phyloP scores from a whole-genome alignment of 768 basidiomycete species.

The Leucosporidium scottii region DNA sequence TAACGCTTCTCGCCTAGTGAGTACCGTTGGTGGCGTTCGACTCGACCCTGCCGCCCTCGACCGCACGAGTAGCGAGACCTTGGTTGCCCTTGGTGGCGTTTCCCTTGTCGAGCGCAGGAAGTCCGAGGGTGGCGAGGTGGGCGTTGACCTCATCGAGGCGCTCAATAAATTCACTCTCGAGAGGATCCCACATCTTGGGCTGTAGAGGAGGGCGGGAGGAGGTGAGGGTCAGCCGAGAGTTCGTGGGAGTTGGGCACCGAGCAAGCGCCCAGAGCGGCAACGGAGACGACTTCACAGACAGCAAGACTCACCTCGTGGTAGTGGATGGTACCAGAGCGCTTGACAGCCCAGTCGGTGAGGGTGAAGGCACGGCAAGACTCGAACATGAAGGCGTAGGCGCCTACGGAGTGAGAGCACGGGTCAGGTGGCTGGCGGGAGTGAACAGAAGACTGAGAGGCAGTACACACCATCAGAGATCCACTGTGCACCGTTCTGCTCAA shows the following conservation, averaged over 20 bases:
- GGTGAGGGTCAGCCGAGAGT: no score
- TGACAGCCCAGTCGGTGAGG: slow-evolving; percentile 59
- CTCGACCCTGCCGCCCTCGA: slow-evolving; percentile 22
- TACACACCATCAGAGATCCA: slow-evolving; percentile 20
- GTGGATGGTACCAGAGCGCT: slow-evolving; percentile 55
- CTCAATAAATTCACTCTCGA: slow-evolving; percentile 55
- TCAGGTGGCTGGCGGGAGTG: no score
- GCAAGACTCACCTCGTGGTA: slow-evolving; percentile 51
- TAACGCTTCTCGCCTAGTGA: not conserved
- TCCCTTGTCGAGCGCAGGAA: slow-evolving; percentile 18
- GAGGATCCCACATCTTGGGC: slow-evolving; percentile 55
- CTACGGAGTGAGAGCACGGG: no score
- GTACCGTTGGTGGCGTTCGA: not conserved
- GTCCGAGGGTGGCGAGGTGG: slow-evolving; percentile 47
- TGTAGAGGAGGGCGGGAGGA: not conserved
- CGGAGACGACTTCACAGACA: no score
- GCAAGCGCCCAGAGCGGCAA: no score
- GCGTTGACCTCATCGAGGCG: slow-evolving; percentile 55
- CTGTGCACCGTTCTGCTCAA: slow-evolving; percentile 47
- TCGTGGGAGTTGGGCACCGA: not conserved
- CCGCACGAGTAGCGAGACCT: slow-evolving; percentile 39
- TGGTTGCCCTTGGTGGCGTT: slow-evolving; percentile 24
- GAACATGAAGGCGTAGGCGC: slow-evolving; percentile 6
- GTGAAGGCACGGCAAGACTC: slow-evolving; percentile 54
- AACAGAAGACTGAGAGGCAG: no score